Base-by-base conservation (phyloP, 2,329 filamentous ascomycete genomes). In the Apiospora koreana region DNA sequence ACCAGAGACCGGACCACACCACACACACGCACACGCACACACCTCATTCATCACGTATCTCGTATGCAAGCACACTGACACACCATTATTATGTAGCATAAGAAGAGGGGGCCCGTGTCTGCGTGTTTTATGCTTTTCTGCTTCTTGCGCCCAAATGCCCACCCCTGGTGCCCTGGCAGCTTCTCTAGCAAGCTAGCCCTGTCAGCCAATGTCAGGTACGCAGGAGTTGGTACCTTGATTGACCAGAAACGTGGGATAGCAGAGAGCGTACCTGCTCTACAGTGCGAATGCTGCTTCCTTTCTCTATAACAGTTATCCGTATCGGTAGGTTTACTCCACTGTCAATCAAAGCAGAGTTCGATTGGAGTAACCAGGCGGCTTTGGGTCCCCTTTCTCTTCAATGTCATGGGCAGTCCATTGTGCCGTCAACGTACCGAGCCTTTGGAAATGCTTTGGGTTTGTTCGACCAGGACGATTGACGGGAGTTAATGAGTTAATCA, bases 401-500 rank as follows among this genome's bases (percentile, higher is more conserved):
- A n/a, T n/a, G 64, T 66, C 64, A 45, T 66, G 14, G 41, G 18
- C 41, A 45, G 42, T 38, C 54, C 54, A 62, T 62, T 62, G 54
- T 62, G 54, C 64, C 25, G 42, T 45, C 38, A 66, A 23, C 64
- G 64, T 66, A 41, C 64, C 64, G 64, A 66, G 41, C 64, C 64
- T 66, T 66, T 42, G 38, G 38, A 25, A 43, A 31, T 45, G 54
- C 54, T 62, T 62, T 62, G 54, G 54, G 54, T 62, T 62, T 62
- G 54, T 62, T 62, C 54, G 21, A 62, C 54, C 21, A 62, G 54
- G 28, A 62, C 54, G 31, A 28, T 62, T 38, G 54, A 62, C 54
- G 54, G 54, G 54, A 62, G 54, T 62, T 38, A 62, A 62, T 62
- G 54, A 62, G 54, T 62, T 62, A 62, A 62, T 62, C n/a, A n/a